A percentile compares a stretch with the other conserved stretches of the same genome.
These are phyloP conservation scores for Naganishia liquefaciens DNA, from an alignment of 1,284 basidiomycete species.

Conservation along the genomic window DNA sequence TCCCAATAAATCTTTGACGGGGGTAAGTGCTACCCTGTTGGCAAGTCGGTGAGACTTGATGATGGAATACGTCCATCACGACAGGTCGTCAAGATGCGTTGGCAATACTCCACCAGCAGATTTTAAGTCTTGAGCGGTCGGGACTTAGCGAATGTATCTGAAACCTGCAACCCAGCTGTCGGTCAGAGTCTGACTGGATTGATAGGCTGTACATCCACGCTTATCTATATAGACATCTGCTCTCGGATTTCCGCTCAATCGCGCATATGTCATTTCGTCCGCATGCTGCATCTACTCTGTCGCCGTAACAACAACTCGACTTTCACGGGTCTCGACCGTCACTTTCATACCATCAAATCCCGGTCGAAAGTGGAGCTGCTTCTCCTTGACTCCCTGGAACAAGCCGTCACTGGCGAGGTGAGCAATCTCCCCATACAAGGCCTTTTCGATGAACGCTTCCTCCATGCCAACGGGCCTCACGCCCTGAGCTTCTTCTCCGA, in stretches of 20 bases:
- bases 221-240: no score
- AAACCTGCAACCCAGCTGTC: no score
- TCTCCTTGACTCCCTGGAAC: conserved; percentile 14
- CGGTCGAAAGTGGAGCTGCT: conserved; percentile 9
- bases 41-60: not conserved
- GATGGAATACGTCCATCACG: not conserved
- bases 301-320: not conserved
- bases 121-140: not conserved
- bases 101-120: not conserved
- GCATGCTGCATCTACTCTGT: not conserved
- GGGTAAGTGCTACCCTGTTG: not conserved
- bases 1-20: not conserved
- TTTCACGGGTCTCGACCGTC: not conserved
- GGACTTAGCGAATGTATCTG: not conserved
- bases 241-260: no score
- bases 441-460: conserved; percentile 13
- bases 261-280: no score
- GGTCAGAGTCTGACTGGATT: no score
- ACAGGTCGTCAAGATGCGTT: not conserved
- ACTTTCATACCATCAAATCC: conserved; percentile 14
- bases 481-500: conserved; percentile 10
- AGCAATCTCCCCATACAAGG: conserved; percentile 1
- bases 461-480: conserved; percentile 6
- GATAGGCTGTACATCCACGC: no score
- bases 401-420: conserved; percentile 8